Evolutionary conservation across 768 basidiomycete species (phyloP).

Genomic region (Naganishia vaughanmartiniae): DNA sequence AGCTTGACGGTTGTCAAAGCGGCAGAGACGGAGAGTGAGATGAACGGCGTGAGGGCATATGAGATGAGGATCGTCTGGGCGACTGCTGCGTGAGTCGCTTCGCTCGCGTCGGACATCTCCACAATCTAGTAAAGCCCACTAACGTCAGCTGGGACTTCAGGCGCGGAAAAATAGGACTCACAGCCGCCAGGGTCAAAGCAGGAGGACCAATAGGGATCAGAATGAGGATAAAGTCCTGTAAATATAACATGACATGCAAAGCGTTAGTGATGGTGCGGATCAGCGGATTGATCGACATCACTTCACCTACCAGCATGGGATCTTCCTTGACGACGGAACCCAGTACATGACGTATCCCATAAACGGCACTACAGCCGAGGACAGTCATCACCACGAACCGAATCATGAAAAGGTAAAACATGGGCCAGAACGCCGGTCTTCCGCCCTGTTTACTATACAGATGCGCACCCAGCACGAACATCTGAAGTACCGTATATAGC

Average conservation of each 20-base stretch:
- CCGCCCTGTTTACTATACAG: conserved; percentile 42
- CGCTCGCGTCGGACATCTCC: conserved; percentile 42
- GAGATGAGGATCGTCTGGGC: conserved; percentile 46
- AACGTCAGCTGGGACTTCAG: neutral
- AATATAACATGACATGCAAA: neutral
- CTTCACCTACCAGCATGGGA: conserved; percentile 39
- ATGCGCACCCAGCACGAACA: conserved; percentile 48
- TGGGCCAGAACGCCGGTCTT: conserved; percentile 36
- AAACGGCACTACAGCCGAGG: conserved; percentile 40
- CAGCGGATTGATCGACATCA: neutral
- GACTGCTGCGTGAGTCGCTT: conserved; percentile 42
- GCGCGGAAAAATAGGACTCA: conserved; percentile 24
- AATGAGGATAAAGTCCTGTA: conserved; percentile 47
- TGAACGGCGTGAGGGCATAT: conserved; percentile 45
- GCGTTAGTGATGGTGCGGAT: neutral
- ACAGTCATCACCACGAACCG: conserved; percentile 46
- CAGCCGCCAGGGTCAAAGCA: conserved; percentile 49
- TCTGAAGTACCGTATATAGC: conserved; percentile 49
- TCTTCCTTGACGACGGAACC: conserved; percentile 37
- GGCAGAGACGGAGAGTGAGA: conserved; percentile 43
- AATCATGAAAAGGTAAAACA: conserved; percentile 45
- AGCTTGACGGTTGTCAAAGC: conserved; percentile 38
- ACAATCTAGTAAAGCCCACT: conserved; percentile 31
- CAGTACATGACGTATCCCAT: conserved; percentile 32
- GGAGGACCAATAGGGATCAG: conserved; percentile 48